Percentiles rank a stretch among this genome's conserved stretches.
Evolutionary conservation across 805 yeast species (phyloP).

Genomic region (Isabelozyma heimii): DNA sequence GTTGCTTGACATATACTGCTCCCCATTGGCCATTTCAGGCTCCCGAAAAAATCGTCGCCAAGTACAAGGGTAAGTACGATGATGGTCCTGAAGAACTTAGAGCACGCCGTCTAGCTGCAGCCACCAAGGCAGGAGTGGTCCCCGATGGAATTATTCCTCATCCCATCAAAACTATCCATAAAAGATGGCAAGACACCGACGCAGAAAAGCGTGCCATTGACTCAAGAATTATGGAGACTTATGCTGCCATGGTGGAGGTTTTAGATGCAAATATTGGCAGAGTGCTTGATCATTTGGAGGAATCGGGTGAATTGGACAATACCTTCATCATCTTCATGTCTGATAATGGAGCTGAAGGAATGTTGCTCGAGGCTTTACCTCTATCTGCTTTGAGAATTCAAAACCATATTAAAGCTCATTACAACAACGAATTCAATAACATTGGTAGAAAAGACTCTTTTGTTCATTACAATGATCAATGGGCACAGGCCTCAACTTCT

Average conservation of each 20-base stretch:
- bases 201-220: slow-evolving; percentile 35
- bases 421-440: slow-evolving; percentile 44
- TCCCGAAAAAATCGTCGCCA: slow-evolving; percentile 44
- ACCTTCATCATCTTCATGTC: slow-evolving; percentile 59
- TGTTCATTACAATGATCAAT: slow-evolving; percentile 52
- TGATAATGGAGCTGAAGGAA: slow-evolving; percentile 66
- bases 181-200: slow-evolving; percentile 43
- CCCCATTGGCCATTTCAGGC: slow-evolving; percentile 72
- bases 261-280: slow-evolving; percentile 53
- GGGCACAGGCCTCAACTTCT: slow-evolving; percentile 65
- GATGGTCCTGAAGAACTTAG: slow-evolving; percentile 49
- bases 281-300: slow-evolving; percentile 41
- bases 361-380: slow-evolving; percentile 56
- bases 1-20: slow-evolving; percentile 56
- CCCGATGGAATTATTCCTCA: slow-evolving; percentile 45
- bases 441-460: slow-evolving; percentile 49
- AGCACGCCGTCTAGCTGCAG: slow-evolving; percentile 34
- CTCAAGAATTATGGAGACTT: slow-evolving; percentile 49
- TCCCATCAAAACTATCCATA: slow-evolving; percentile 37
- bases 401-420: slow-evolving; percentile 27
- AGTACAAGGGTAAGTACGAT: slow-evolving; percentile 47
- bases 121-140: slow-evolving; percentile 45
- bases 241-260: slow-evolving; percentile 64
- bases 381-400: slow-evolving; percentile 23
- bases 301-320: slow-evolving; percentile 46